These are phyloP conservation scores for Scutellaria minor DNA, from an alignment of 257 asterid species.

Conservation along the genomic window DNA sequence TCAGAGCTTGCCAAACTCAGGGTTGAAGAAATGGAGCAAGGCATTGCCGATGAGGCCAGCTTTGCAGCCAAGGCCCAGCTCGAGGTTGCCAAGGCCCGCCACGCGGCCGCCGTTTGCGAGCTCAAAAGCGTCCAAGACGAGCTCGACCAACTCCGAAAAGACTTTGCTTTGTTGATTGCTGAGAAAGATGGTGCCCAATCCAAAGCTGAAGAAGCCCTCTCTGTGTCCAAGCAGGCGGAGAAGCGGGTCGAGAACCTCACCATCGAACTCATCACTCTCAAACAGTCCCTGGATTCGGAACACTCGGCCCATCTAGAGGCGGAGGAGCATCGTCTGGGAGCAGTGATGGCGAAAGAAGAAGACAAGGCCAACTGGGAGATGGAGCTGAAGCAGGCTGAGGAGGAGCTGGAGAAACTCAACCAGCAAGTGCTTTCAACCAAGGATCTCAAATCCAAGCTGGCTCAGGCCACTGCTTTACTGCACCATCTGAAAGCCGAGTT, in stretches of 20 bases:
- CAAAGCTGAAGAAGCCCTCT: constrained; percentile 66
- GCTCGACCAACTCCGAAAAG: constrained; percentile 60
- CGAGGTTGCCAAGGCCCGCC: constrained; percentile 88
- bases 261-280: constrained; percentile 68
- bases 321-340: constrained; percentile 79
- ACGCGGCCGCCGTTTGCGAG: constrained; percentile 77
- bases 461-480: constrained; percentile 53
- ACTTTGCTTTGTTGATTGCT: constrained; percentile 48
- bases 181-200: constrained; percentile 73
- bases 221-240: constrained; percentile 63
- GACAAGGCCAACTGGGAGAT: constrained; percentile 76
- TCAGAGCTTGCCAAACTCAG: constrained; percentile 86
- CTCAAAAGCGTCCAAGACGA: constrained; percentile 66
- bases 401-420: constrained; percentile 66
- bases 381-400: constrained; percentile 72
- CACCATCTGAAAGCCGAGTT: constrained; percentile 66
- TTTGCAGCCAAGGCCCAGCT: constrained; percentile 95
- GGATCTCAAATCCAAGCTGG: constrained; percentile 65
- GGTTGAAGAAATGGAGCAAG: constrained; percentile 91
- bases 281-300: constrained; percentile 77
- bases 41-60: constrained; percentile 89
- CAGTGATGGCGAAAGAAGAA: constrained; percentile 75
- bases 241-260: constrained; percentile 77
- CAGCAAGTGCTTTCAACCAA: constrained; percentile 54
- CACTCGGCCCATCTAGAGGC: constrained; percentile 86